Evolutionary conservation across 2,329 filamentous ascomycete genomes (phyloP).

Genomic region (Hypoxylon sp.): DNA sequence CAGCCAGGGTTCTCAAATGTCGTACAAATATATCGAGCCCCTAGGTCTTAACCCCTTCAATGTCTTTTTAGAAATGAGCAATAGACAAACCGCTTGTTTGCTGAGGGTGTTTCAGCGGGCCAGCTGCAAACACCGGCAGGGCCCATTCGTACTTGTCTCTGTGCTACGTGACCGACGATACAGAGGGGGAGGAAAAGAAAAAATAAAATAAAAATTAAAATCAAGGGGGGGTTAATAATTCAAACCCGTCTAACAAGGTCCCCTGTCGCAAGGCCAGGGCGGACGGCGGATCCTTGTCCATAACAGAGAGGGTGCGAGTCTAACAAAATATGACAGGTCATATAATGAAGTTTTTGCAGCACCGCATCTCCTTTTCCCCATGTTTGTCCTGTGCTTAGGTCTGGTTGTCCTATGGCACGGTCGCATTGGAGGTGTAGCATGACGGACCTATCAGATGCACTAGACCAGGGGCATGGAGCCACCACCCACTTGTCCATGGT

Average conservation of each 20-base stretch:
- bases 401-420: constrained; percentile 25
- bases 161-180: constrained; percentile 34
- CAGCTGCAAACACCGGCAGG: constrained; percentile 41
- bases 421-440: constrained; percentile 16
- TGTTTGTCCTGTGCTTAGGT: constrained; percentile 32
- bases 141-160: constrained; percentile 33
- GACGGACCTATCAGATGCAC: constrained; percentile 28
- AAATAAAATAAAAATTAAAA: constrained; percentile 19
- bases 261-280: constrained; percentile 24
- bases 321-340: constrained; percentile 46
- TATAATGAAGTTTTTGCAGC: constrained; percentile 26
- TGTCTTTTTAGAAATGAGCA: constrained; percentile 38
- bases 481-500: constrained; percentile 37
- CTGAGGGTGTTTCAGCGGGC: constrained; percentile 40
- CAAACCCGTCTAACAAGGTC: constrained; percentile 11
- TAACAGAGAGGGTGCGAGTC: constrained; percentile 41
- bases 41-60: constrained; percentile 34
- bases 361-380: constrained; percentile 23
- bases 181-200: constrained; percentile 6
- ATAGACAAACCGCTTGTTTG: constrained; percentile 38
- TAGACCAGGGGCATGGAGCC: constrained; percentile 27
- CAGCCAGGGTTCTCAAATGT: constrained; percentile 24
- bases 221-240: constrained; percentile 18
- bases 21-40: constrained; percentile 42
- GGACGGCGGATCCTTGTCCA: constrained; percentile 26